Evolutionary conservation across 345 rosid genomes (phyloP).

Genomic region (Streptanthus diversifolius): DNA sequence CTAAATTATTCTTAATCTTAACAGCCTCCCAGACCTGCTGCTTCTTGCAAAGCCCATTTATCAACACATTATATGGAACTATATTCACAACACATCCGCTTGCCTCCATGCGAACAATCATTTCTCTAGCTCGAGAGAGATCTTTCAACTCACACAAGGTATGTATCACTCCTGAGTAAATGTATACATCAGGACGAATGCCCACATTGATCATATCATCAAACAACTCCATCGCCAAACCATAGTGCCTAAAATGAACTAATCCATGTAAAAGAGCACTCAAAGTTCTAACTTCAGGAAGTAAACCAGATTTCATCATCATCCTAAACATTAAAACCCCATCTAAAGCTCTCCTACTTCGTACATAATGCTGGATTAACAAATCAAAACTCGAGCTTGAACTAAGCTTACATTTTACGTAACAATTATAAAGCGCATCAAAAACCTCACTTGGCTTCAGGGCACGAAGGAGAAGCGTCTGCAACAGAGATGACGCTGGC

Average conservation of each 20-base stretch:
- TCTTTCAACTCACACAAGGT: slow-evolving; percentile 72
- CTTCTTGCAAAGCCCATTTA: slow-evolving; percentile 78
- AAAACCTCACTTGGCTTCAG: slow-evolving; percentile 59
- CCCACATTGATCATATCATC: slow-evolving; percentile 50
- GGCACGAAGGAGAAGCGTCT: slow-evolving; percentile 64
- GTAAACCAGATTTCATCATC: slow-evolving; percentile 49
- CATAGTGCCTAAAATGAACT: slow-evolving; percentile 52
- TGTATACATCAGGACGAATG: slow-evolving; percentile 54
- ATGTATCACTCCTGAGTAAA: slow-evolving; percentile 54
- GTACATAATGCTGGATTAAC: slow-evolving; percentile 68
- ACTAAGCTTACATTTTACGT: slow-evolving; percentile 41
- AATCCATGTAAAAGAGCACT: slow-evolving; percentile 63
- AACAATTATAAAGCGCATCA: slow-evolving; percentile 43
- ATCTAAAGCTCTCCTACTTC: slow-evolving; percentile 53
- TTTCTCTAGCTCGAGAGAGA: slow-evolving; percentile 56
- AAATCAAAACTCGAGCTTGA: slow-evolving; percentile 76
- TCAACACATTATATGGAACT: slow-evolving; percentile 66
- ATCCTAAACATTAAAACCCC: slow-evolving; percentile 51
- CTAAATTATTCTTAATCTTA: slow-evolving; percentile 54
- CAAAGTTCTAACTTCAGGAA: slow-evolving; percentile 70
- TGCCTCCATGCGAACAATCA: slow-evolving; percentile 55
- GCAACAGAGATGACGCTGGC: slow-evolving; percentile 90
- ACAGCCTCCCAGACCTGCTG: slow-evolving; percentile 64
- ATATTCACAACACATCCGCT: slow-evolving; percentile 49
- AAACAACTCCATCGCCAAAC: slow-evolving; percentile 53